Conservation (phyloP, 495 filamentous ascomycete genomes). For the Hypoxylon lenormandii region DNA sequence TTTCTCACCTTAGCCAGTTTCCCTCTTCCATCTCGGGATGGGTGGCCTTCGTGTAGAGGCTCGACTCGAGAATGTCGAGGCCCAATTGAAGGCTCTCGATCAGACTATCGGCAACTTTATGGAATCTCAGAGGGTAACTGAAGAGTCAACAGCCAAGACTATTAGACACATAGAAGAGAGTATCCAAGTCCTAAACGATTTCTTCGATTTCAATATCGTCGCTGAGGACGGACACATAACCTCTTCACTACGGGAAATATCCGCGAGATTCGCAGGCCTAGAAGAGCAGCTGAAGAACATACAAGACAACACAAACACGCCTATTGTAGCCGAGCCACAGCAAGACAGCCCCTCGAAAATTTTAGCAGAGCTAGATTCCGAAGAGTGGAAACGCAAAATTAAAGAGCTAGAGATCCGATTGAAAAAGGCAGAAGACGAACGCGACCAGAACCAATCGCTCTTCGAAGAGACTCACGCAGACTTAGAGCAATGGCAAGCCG, state of each 20-base stretch:
- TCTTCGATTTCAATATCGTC: background rate
- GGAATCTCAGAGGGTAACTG: background rate
- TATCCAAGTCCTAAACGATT: background rate
- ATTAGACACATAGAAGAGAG: background rate
- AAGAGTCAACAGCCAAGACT: background rate
- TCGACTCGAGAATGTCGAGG: background rate
- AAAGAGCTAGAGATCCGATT: background rate
- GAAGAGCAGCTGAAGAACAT: background rate
- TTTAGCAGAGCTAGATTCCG: background rate
- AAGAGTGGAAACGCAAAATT: background rate
- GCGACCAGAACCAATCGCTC: background rate
- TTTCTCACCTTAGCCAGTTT: background rate
- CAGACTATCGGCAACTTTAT: slow-evolving; percentile 2
- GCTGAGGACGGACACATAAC: background rate
- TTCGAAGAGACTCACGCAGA: background rate
- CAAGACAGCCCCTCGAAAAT: background rate
- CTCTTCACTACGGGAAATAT: background rate
- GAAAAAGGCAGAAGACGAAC: background rate
- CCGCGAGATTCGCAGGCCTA: background rate
- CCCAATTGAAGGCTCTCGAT: slow-evolving; percentile 2
- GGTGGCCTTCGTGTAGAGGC: background rate
- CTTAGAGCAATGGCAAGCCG: background rate
- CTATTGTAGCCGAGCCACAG: background rate
- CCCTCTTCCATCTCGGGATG: background rate
- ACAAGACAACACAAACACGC: background rate